phyloP scores from a whole-genome alignment of 2,329 filamentous ascomycete species.

The Elsinoe batatas region DNA sequence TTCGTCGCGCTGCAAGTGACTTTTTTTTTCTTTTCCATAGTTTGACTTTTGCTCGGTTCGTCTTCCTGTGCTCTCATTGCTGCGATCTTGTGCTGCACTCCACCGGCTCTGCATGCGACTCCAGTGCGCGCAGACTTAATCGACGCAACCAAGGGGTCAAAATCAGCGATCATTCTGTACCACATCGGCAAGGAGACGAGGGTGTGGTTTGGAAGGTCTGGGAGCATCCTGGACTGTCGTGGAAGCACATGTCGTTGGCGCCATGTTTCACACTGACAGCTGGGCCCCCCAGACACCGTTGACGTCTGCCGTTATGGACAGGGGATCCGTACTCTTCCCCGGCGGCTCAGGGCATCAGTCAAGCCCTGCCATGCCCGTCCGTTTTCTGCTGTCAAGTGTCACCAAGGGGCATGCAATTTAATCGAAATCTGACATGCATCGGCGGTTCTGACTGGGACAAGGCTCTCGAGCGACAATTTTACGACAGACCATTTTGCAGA shows the following conservation, averaged over 20 bases:
- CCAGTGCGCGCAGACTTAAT: neutral
- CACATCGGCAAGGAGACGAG: neutral
- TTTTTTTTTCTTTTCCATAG: neutral
- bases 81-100: slow-evolving; percentile 9
- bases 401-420: neutral
- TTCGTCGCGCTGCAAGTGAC: neutral
- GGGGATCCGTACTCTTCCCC: slow-evolving; percentile 3
- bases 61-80: neutral
- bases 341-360: neutral
- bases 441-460: too few species aligned
- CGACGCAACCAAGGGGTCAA: neutral
- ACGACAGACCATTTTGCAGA: too few species aligned
- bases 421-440: neutral
- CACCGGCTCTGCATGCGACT: slow-evolving; percentile 1
- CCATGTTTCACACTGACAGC: slow-evolving; percentile 8
- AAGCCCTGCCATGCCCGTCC: neutral
- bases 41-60: slow-evolving; percentile 2
- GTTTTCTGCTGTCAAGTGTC: neutral
- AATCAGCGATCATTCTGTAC: neutral
- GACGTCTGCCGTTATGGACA: neutral
- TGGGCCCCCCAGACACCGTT: neutral
- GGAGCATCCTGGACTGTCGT: neutral
- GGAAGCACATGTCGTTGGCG: neutral
- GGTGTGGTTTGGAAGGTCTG: too few species aligned
- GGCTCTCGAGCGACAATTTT: too few species aligned